Evolutionary conservation across 1,139 yeast species (phyloP).

Genomic region (Meyerozyma elateridarum): DNA sequence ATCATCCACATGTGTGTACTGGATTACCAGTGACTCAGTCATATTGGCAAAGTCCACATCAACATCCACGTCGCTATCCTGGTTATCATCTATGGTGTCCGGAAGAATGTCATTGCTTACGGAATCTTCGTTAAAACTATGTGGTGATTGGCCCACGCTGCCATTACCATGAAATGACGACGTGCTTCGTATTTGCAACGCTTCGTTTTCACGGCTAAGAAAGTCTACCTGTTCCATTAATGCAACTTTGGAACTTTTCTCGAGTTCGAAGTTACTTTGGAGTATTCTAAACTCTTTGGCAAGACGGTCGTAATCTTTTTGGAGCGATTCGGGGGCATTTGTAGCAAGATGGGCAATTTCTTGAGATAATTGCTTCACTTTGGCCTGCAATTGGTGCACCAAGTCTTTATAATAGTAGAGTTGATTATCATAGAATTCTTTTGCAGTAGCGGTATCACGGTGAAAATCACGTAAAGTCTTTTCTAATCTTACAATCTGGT

Average conservation of each 20-base stretch:
- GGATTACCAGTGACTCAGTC: slow-evolving; percentile 8
- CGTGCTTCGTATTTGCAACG: slow-evolving; percentile 16
- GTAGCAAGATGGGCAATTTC: slow-evolving; percentile 15
- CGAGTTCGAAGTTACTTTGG: slow-evolving; percentile 42
- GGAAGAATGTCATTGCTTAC: slow-evolving; percentile 20
- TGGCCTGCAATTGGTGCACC: slow-evolving; percentile 27
- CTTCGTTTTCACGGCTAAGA: slow-evolving; percentile 38
- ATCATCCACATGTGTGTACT: slow-evolving; percentile 12
- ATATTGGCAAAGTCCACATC: slow-evolving; percentile 8
- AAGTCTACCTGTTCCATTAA: slow-evolving; percentile 53
- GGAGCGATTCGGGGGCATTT: slow-evolving; percentile 12
- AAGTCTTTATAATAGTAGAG: slow-evolving; percentile 28
- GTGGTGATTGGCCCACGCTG: slow-evolving; percentile 9
- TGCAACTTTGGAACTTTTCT: slow-evolving; percentile 46
- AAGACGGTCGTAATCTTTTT: slow-evolving; percentile 28
- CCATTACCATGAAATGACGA: neutral
- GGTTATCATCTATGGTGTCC: slow-evolving; percentile 7
- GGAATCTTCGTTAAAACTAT: slow-evolving; percentile 9
- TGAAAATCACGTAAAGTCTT: slow-evolving; percentile 17
- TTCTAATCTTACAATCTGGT: slow-evolving; percentile 19
- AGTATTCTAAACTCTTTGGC: slow-evolving; percentile 34
- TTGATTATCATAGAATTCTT: slow-evolving; percentile 28
- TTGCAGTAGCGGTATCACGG: slow-evolving; percentile 21
- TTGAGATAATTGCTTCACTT: slow-evolving; percentile 22
- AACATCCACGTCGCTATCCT: slow-evolving; percentile 9